phyloP scores from a whole-genome alignment of 805 yeast genomes.

The Saccharomycopsis olivae region DNA sequence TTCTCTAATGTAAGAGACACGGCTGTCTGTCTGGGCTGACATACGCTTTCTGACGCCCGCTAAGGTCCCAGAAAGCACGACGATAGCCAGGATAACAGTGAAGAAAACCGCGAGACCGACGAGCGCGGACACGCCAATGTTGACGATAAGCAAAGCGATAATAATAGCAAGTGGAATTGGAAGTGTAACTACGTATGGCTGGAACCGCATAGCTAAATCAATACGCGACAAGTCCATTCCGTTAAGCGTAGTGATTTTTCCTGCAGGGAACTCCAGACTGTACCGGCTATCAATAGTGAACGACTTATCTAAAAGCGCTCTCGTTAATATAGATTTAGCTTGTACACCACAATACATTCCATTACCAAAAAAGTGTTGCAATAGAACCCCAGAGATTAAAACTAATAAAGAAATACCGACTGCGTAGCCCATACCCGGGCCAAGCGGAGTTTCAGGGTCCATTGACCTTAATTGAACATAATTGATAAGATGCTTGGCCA shows the following conservation, averaged over 20 bases:
- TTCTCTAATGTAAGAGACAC: conserved; percentile 53
- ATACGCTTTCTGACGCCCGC: conserved; percentile 37
- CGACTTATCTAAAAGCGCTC: conserved; percentile 54
- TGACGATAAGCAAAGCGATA: conserved; percentile 48
- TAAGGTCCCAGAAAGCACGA: conserved; percentile 28
- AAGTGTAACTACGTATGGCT: conserved; percentile 42
- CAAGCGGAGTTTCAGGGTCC: too few species aligned
- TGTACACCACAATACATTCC: conserved; percentile 55
- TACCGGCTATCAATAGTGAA: conserved; percentile 45
- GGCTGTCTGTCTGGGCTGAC: conserved; percentile 47
- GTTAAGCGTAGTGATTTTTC: conserved; percentile 59
- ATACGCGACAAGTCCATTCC: conserved; percentile 69
- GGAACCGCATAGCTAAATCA: conserved; percentile 55
- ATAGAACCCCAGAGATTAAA: conserved; percentile 26
- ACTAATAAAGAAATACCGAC: conserved; percentile 41
- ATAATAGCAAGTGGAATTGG: conserved; percentile 50
- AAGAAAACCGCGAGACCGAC: conserved; percentile 49
- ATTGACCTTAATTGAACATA: conserved; percentile 35
- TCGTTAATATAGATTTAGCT: conserved; percentile 52
- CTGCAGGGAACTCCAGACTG: conserved; percentile 43
- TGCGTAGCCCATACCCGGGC: conserved; percentile 50
- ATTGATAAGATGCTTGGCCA: conserved; percentile 42
- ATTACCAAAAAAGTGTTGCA: conserved; percentile 42
- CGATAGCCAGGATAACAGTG: not conserved
- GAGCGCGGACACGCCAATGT: conserved; percentile 59